Conservation (phyloP, 495 filamentous ascomycete species). For the Aspergillus mulundensis region DNA sequence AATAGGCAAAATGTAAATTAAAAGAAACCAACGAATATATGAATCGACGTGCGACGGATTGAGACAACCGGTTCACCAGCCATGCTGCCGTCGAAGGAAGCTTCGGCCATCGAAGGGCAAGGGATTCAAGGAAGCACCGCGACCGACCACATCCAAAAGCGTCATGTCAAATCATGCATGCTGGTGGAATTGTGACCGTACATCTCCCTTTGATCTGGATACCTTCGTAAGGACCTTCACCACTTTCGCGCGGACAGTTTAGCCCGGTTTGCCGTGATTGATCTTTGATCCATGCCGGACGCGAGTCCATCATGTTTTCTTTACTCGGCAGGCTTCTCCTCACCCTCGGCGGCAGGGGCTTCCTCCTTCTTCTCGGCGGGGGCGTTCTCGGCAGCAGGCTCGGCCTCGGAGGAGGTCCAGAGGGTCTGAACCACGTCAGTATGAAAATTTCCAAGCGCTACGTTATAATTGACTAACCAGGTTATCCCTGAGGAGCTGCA, state of each 20-base stretch:
- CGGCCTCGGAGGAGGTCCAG: slow-evolving; percentile 98
- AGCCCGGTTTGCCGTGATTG: slow-evolving; percentile 7
- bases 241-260: slow-evolving; percentile 8
- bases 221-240: slow-evolving; percentile 8
- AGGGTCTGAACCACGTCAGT: slow-evolving; percentile 69
- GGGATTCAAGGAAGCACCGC: background rate
- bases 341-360: slow-evolving; percentile 50
- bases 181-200: background rate
- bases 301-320: slow-evolving; percentile 38
- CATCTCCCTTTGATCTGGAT: background rate
- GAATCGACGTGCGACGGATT: slow-evolving; percentile 16
- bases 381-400: slow-evolving; percentile 58
- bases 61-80: slow-evolving; percentile 13
- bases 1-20: slow-evolving; percentile 26
- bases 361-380: slow-evolving; percentile 59
- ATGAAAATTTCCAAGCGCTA: background rate
- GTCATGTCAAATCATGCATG: background rate
- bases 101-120: background rate
- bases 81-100: background rate
- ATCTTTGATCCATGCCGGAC: slow-evolving; percentile 21
- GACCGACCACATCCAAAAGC: background rate
- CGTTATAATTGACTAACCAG: slow-evolving; percentile 59
- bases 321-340: slow-evolving; percentile 61
- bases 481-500: slow-evolving; percentile 99
- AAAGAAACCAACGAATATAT: slow-evolving; percentile 21